A percentile compares a stretch with the other conserved stretches of the same genome.
Conservation (phyloP, 2,329 filamentous ascomycete species). For the Thermochaetoides dissita region DNA sequence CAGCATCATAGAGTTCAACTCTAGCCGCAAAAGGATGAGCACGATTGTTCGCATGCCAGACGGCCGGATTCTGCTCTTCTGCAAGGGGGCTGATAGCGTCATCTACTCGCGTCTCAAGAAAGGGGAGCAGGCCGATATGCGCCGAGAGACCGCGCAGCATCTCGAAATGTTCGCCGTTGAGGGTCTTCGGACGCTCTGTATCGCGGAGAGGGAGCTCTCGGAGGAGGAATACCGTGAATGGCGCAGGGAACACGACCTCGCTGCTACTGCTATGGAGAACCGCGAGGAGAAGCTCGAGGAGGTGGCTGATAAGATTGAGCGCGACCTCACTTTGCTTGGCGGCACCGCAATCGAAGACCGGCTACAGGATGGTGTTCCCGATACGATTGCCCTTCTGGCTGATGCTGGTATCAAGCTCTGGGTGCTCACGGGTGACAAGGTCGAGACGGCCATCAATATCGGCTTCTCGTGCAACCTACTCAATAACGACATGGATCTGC, state of each 20-base stretch:
- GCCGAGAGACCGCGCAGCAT: conserved; percentile 76
- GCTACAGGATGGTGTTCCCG: conserved; percentile 89
- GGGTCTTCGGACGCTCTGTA: conserved; percentile 85
- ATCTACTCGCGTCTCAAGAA: conserved; percentile 83
- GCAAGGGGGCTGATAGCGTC: conserved; percentile 93
- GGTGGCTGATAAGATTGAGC: conserved; percentile 81
- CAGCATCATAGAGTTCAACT: conserved; percentile 96
- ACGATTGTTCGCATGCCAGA: conserved; percentile 92
- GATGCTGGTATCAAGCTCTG: conserved; percentile 95
- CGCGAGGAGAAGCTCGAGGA: conserved; percentile 88
- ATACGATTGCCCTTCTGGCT: conserved; percentile 81
- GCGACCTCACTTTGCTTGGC: conserved; percentile 72
- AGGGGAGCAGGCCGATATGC: conserved; percentile 74
- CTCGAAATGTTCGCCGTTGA: conserved; percentile 94
- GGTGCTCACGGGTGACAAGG: conserved; percentile 96
- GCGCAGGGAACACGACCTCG: conserved; percentile 76
- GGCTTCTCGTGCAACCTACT: conserved; percentile 97
- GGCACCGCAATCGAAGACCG: conserved; percentile 96
- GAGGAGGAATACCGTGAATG: conserved; percentile 76
- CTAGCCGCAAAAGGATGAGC: conserved; percentile 92
- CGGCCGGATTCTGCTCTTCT: conserved; percentile 77
- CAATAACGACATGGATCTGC: conserved; percentile 94
- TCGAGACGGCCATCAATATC: conserved; percentile 99
- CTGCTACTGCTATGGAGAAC: conserved; percentile 67
- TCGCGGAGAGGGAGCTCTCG: conserved; percentile 66